These are phyloP conservation scores for Aristolochia californica DNA, from an alignment of 164 flowering plant genomes.

Conservation along the genomic window DNA sequence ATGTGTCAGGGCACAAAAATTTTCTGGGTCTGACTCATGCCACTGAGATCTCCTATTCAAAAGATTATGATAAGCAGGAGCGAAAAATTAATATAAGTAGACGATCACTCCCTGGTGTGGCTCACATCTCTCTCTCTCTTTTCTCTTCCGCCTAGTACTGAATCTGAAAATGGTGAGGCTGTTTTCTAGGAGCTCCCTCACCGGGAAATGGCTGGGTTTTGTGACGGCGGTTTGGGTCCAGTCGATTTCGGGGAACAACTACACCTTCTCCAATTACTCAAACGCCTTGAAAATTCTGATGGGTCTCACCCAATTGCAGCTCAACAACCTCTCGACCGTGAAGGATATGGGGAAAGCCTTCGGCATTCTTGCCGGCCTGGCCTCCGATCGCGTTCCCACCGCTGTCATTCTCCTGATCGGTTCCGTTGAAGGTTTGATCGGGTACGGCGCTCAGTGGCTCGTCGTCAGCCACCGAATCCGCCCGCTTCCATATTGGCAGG, in stretches of 20 bases:
- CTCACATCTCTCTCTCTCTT: too few relatives aligned
- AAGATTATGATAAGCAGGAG: too few relatives aligned
- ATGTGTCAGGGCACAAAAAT: too few relatives aligned
- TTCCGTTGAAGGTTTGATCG: constrained; percentile 61
- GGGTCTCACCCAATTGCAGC: constrained; percentile 56
- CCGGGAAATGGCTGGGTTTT: constrained; percentile 67
- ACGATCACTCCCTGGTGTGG: too few relatives aligned
- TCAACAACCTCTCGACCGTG: constrained; percentile 70
- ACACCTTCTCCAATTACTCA: constrained; percentile 76
- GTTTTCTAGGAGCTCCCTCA: not conserved
- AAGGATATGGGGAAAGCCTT: constrained; percentile 88
- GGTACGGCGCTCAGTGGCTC: constrained; percentile 80
- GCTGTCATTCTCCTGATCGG: constrained; percentile 58
- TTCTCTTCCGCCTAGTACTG: not conserved
- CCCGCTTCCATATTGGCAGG: constrained; percentile 87
- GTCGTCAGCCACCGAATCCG: constrained; percentile 49
- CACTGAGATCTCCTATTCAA: too few relatives aligned
- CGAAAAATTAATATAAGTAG: too few relatives aligned
- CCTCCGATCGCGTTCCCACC: constrained; percentile 54
- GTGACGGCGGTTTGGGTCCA: constrained; percentile 88
- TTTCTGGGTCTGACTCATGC: too few relatives aligned
- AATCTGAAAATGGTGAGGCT: not conserved
- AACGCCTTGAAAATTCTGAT: constrained; percentile 58
- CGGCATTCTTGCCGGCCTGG: constrained; percentile 68
- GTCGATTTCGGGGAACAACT: constrained; percentile 80